phyloP scores from a whole-genome alignment of 2,329 filamentous ascomycete genomes.

The Stagonosporopsis tanaceti region DNA sequence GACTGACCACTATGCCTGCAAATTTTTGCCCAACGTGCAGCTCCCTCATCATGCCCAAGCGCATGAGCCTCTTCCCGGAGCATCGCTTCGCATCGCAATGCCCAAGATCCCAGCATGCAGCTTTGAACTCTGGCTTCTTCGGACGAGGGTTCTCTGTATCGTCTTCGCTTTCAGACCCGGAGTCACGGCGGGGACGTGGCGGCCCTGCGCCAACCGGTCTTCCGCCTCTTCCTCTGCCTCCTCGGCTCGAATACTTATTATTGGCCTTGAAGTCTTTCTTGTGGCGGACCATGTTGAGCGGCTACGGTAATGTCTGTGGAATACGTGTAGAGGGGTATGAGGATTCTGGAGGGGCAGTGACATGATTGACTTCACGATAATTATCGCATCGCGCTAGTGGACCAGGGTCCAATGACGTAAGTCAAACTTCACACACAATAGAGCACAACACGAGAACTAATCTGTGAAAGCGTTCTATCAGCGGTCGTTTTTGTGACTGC shows the following conservation, averaged over 20 bases:
- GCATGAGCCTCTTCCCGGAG: slow-evolving; percentile 94
- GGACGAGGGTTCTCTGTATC: slow-evolving; percentile 39
- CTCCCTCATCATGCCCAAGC: slow-evolving; percentile 90
- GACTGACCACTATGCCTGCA: slow-evolving; percentile 90
- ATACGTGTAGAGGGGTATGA: slow-evolving; percentile 3
- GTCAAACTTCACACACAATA: background rate
- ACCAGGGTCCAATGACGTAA: slow-evolving; percentile 23
- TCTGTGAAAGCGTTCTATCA: background rate
- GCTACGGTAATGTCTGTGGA: background rate
- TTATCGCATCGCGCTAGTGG: slow-evolving; percentile 33
- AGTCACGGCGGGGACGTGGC: slow-evolving; percentile 51
- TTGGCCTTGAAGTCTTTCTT: slow-evolving; percentile 86
- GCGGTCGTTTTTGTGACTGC: background rate
- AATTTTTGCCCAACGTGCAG: slow-evolving; percentile 91
- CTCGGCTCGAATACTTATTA: slow-evolving; percentile 69
- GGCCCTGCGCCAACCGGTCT: slow-evolving; percentile 64
- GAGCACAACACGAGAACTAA: background rate
- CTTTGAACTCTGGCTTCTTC: slow-evolving; percentile 75
- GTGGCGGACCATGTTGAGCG: slow-evolving; percentile 80
- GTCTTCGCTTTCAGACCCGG: slow-evolving; percentile 32
- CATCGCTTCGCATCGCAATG: slow-evolving; percentile 98
- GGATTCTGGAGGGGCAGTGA: slow-evolving; percentile 30
- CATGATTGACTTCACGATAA: slow-evolving; percentile 23
- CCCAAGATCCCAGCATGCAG: slow-evolving; percentile 96
- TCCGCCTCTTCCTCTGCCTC: slow-evolving; percentile 20